These are phyloP conservation scores for Cercospora zeae-maydis DNA, from an alignment of 2,329 filamentous ascomycete genomes.

Conservation along the genomic window DNA sequence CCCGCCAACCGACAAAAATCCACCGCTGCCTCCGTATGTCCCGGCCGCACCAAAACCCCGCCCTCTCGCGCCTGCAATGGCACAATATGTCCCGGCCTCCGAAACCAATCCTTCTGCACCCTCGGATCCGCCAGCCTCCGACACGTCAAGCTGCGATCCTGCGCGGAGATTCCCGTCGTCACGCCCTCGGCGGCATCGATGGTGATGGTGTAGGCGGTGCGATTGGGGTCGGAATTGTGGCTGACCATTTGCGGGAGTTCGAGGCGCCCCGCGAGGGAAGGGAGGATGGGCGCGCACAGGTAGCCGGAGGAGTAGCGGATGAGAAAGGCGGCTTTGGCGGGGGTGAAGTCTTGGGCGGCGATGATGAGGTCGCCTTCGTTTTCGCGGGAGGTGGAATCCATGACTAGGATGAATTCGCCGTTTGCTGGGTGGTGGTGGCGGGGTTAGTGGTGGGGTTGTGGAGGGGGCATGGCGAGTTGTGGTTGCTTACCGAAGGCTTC, in stretches of 20 bases:
- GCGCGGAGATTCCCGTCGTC: slow-evolving; percentile 85
- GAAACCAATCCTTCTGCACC: slow-evolving; percentile 59
- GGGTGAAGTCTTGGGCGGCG: slow-evolving; percentile 76
- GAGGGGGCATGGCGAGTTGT: neutral
- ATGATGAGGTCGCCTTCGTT: slow-evolving; percentile 99
- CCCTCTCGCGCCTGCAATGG: slow-evolving; percentile 75
- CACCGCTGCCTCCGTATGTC: slow-evolving; percentile 90
- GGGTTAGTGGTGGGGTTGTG: neutral
- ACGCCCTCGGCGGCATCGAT: slow-evolving; percentile 72
- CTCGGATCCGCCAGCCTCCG: slow-evolving; percentile 67
- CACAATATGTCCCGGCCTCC: slow-evolving; percentile 85
- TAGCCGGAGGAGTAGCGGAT: slow-evolving; percentile 84
- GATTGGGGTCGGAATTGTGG: slow-evolving; percentile 72
- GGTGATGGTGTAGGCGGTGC: slow-evolving; percentile 89
- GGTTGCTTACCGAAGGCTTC: slow-evolving; percentile 41
- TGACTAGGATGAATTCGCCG: slow-evolving; percentile 91
- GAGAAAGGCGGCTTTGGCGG: slow-evolving; percentile 93
- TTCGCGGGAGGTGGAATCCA: slow-evolving; percentile 87
- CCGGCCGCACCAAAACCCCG: slow-evolving; percentile 72
- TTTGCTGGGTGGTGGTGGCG: slow-evolving; percentile 20
- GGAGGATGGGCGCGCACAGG: slow-evolving; percentile 80
- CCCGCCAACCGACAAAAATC: slow-evolving; percentile 86
- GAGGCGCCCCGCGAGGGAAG: slow-evolving; percentile 65
- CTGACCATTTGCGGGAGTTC: slow-evolving; percentile 85
- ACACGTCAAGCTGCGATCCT: slow-evolving; percentile 80